These are phyloP conservation scores for Chalciporus pseudorubinellus DNA, from an alignment of 768 basidiomycete species.

Conservation along the genomic window DNA sequence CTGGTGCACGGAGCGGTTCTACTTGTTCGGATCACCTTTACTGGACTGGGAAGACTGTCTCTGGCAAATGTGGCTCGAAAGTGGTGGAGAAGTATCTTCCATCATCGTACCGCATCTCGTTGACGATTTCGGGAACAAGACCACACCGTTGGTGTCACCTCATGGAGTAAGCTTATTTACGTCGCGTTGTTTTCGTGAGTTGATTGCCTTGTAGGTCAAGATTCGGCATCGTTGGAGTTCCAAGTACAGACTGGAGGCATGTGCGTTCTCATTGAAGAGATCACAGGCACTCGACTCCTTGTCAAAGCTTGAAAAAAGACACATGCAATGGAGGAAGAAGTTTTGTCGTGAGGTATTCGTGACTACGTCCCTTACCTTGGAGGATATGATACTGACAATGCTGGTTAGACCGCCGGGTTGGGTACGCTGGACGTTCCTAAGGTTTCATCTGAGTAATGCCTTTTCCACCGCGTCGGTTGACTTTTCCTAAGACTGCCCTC, in stretches of 20 bases:
- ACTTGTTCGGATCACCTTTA: constrained; percentile 41
- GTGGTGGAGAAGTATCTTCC: constrained; percentile 40
- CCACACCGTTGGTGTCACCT: constrained; percentile 12
- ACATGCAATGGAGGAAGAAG: constrained; percentile 53
- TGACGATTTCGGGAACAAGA: constrained; percentile 8
- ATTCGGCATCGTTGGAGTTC: constrained; percentile 43
- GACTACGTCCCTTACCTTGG: neutral
- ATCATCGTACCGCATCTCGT: constrained; percentile 11
- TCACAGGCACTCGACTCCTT: constrained; percentile 31
- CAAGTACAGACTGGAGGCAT: constrained; percentile 53
- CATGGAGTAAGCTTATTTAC: constrained; percentile 16
- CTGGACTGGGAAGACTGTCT: constrained; percentile 64
- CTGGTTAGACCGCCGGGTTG: constrained; percentile 19
- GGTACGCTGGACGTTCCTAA: constrained; percentile 15
- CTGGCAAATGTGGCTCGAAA: constrained; percentile 62
- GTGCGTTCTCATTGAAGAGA: constrained; percentile 47
- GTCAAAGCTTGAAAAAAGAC: constrained; percentile 39
- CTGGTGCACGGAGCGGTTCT: constrained; percentile 64
- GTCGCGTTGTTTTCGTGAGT: neutral
- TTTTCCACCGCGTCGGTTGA: neutral
- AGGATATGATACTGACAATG: constrained; percentile 1
- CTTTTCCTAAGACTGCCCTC: neutral
- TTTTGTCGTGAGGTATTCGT: constrained; percentile 48
- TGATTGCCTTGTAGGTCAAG: constrained; percentile 32
- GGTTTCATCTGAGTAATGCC: no score